Percentiles rank a stretch among this genome's conserved stretches.
Evolutionary conservation across 1,284 basidiomycete species (phyloP).

Genomic region (Dichomitus squalens): DNA sequence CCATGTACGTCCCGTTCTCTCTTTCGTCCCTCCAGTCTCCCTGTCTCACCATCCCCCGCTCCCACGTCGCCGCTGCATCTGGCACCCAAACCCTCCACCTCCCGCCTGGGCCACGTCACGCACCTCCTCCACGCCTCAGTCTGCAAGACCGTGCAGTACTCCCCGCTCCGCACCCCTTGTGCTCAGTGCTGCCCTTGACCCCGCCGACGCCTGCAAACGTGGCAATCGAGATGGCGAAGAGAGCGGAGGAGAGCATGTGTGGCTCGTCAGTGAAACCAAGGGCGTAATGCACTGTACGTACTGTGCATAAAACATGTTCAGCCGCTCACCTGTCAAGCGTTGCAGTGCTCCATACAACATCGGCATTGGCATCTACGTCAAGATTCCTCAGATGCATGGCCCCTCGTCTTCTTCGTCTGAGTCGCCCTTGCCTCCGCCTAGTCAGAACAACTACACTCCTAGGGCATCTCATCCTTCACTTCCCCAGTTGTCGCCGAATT

Average conservation of each 20-base stretch:
- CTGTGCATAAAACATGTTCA: too few relatives aligned
- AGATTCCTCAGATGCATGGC: constrained; percentile 51
- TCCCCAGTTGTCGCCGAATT: constrained; percentile 34
- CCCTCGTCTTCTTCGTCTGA: constrained; percentile 58
- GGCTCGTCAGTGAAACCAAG: constrained; percentile 17
- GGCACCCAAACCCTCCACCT: constrained; percentile 22
- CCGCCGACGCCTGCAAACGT: constrained; percentile 28
- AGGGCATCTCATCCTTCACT: constrained; percentile 43
- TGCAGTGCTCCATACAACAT: too few relatives aligned
- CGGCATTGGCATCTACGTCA: too few relatives aligned
- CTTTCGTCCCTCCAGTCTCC: background rate
- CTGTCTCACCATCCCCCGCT: background rate
- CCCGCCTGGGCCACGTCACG: constrained; percentile 36
- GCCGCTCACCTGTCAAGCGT: too few relatives aligned
- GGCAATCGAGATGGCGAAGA: constrained; percentile 25
- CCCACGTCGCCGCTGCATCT: constrained; percentile 25
- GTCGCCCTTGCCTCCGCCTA: constrained; percentile 61
- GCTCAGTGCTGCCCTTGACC: constrained; percentile 42
- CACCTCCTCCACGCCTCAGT: constrained; percentile 53
- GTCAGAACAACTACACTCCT: constrained; percentile 58
- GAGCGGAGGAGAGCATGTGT: constrained; percentile 27
- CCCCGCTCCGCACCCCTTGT: constrained; percentile 57
- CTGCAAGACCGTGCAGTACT: constrained; percentile 42
- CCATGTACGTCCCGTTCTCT: constrained; percentile 27
- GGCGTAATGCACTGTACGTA: too few relatives aligned